phyloP scores from a whole-genome alignment of 2,329 filamentous ascomycete species.

The Pseudogymnoascus sp. region DNA sequence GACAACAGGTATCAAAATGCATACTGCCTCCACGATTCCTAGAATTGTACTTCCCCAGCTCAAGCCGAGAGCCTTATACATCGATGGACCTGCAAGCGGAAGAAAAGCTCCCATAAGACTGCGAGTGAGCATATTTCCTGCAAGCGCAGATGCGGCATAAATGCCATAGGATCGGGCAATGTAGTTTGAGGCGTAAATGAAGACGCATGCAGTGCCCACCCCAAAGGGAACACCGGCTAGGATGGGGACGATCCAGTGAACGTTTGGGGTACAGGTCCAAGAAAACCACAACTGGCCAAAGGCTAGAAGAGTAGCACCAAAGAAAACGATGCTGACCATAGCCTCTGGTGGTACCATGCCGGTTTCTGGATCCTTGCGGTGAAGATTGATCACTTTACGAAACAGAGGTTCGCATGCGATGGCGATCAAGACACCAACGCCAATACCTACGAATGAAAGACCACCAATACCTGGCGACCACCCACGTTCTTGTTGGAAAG shows the following conservation, averaged over 20 bases:
- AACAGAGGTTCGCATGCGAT: conserved; percentile 63
- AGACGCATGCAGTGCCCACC: conserved; percentile 65
- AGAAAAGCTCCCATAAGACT: conserved; percentile 68
- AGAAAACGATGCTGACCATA: conserved; percentile 69
- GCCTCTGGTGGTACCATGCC: conserved; percentile 69
- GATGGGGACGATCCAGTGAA: conserved; percentile 77
- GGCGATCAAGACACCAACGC: conserved; percentile 53
- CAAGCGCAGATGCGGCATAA: conserved; percentile 72
- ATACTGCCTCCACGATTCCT: conserved; percentile 61
- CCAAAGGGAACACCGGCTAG: conserved; percentile 74
- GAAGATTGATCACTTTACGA: conserved; percentile 67
- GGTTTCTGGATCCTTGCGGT: conserved; percentile 66
- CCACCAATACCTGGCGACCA: conserved; percentile 69
- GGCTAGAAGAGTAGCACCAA: conserved; percentile 66
- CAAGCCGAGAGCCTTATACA: conserved; percentile 62
- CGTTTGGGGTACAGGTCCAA: conserved; percentile 74
- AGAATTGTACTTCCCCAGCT: conserved; percentile 75
- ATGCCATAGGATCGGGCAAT: conserved; percentile 71
- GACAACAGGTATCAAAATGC: conserved; percentile 72
- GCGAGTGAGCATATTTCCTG: conserved; percentile 69
- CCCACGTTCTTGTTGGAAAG: conserved; percentile 66
- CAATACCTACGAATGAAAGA: conserved; percentile 67
- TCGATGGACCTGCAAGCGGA: conserved; percentile 63
- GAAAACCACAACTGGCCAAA: conserved; percentile 78
- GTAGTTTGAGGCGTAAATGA: conserved; percentile 79